Evolutionary conservation across 1,139 yeast genomes (phyloP), one percentile per base, ranked within the genome.

Genomic region (Taphrina deformans): DNA sequence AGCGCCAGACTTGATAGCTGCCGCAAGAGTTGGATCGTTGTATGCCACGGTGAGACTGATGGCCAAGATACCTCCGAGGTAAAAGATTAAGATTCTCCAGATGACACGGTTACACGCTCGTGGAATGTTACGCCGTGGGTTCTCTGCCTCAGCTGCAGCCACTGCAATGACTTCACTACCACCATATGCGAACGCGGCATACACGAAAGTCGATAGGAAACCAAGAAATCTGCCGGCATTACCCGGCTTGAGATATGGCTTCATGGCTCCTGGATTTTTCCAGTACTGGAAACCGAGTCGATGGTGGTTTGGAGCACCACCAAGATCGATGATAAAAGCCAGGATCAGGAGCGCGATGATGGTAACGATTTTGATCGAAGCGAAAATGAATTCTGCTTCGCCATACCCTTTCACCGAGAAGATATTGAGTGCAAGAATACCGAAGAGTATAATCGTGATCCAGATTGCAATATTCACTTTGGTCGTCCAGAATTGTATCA

Each of bases 141-240:
- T 85, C 53, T 80, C 80, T 53, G 96, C 85, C 76, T 90, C 96
- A 21, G 95, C 90, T 41, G 96, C 91, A 21, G 96, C 91, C 69
- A 90, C 79, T 65, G 95, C 95, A 66, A 87, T 87, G 73, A 88
- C 80, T 76, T 89, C 96, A 63, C 88, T 84, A 71, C 95, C 95
- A 64, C 92, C 91, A 72, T 88, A 87, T 3, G 96, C 85, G 76
- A 89, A 91, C 5, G 96, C 95, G 29, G 96, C 95, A 35, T 87
- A 83, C 61, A 91, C 90, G 72, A 91, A 88, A 35, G 88, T 88
- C n/a, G 89, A 79, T 72, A 90, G 84, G 31, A 89, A 85, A 70
- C 97, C 97, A 74, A 90, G 89, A 79, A 83, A 89, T 67, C 79
- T 27, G 14, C 86, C 88, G 67, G 74, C 75, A 12, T 77, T 68